A percentile compares a stretch with the other conserved stretches of the same genome.
Conservation (phyloP, 2,329 filamentous ascomycete genomes). For the Pyrenophora graminea region DNA sequence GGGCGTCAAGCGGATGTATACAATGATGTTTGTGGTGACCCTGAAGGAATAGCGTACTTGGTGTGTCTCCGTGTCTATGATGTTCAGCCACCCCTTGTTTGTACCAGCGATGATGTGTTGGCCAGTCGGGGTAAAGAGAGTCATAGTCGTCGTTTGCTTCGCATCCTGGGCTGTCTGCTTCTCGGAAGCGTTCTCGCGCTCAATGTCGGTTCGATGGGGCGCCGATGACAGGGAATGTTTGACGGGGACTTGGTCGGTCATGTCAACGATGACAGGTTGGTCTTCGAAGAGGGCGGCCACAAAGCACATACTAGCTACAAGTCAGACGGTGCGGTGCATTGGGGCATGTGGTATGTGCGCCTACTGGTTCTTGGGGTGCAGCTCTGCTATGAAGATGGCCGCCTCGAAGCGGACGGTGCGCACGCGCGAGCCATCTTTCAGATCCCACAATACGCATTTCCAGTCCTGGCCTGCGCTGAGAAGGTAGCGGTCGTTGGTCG, state of each 20-base stretch:
- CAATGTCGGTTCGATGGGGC: slow-evolving; percentile 72
- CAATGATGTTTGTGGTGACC: slow-evolving; percentile 84
- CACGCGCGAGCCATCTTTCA: slow-evolving; percentile 71
- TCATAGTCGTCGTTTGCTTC: slow-evolving; percentile 92
- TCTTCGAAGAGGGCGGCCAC: slow-evolving; percentile 94
- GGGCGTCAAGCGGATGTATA: slow-evolving; percentile 79
- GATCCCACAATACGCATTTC: slow-evolving; percentile 95
- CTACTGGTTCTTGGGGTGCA: slow-evolving; percentile 89
- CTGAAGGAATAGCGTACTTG: slow-evolving; percentile 89
- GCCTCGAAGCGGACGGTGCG: slow-evolving; percentile 90
- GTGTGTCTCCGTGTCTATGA: slow-evolving; percentile 81
- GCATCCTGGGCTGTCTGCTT: slow-evolving; percentile 91
- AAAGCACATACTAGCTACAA: slow-evolving; percentile 68
- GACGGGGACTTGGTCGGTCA: slow-evolving; percentile 68
- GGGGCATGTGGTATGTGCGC: slow-evolving; percentile 25
- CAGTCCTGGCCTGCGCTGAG: slow-evolving; percentile 93
- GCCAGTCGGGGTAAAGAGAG: slow-evolving; percentile 82
- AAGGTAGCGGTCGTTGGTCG: slow-evolving; percentile 84
- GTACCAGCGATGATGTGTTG: slow-evolving; percentile 91
- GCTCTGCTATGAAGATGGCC: slow-evolving; percentile 92
- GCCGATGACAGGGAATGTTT: slow-evolving; percentile 81
- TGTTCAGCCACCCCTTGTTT: slow-evolving; percentile 94
- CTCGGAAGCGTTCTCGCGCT: slow-evolving; percentile 73
- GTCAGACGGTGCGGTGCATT: slow-evolving; percentile 8
- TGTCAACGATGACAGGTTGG: slow-evolving; percentile 84